Percentiles rank a stretch among this genome's conserved stretches.
These are phyloP conservation scores for Rhododendron ovatum DNA, from an alignment of 148 eudicot species.

Conservation along the genomic window DNA sequence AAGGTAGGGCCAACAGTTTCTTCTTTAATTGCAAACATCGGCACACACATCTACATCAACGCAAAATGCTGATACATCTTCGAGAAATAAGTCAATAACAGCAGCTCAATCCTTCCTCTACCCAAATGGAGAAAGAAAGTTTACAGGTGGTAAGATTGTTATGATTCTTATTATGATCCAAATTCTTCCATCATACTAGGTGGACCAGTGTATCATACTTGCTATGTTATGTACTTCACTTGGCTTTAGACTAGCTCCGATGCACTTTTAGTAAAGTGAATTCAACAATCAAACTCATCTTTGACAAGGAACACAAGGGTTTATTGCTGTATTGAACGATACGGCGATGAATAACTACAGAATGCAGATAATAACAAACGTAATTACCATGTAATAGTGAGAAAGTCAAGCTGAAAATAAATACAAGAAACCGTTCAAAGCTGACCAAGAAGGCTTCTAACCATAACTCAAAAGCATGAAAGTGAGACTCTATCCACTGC, in stretches of 20 bases:
- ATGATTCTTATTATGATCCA: not conserved
- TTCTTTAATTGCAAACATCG: not conserved
- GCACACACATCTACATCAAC: not conserved
- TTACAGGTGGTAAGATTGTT: not conserved
- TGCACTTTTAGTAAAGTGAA: not conserved
- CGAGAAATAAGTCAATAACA: not conserved
- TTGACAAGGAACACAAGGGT: not conserved
- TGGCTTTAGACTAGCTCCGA: not conserved
- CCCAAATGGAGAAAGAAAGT: not conserved
- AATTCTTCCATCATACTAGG: not conserved
- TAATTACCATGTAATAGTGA: not conserved
- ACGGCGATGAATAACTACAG: not conserved
- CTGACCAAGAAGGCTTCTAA: not conserved
- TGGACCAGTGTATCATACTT: not conserved
- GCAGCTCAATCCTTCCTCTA: not conserved
- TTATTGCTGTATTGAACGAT: not conserved
- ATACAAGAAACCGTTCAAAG: not conserved
- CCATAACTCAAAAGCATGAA: conserved; percentile 1
- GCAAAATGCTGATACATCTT: not conserved
- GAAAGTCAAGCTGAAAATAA: not conserved
- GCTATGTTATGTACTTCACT: not conserved
- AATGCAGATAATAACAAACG: not conserved
- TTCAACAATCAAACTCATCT: not conserved
- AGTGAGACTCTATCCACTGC: conserved; percentile 2
- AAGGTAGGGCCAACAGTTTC: conserved; percentile 16